phyloP scores from a whole-genome alignment of 345 rosid species.

The Euphorbia peplus region DNA sequence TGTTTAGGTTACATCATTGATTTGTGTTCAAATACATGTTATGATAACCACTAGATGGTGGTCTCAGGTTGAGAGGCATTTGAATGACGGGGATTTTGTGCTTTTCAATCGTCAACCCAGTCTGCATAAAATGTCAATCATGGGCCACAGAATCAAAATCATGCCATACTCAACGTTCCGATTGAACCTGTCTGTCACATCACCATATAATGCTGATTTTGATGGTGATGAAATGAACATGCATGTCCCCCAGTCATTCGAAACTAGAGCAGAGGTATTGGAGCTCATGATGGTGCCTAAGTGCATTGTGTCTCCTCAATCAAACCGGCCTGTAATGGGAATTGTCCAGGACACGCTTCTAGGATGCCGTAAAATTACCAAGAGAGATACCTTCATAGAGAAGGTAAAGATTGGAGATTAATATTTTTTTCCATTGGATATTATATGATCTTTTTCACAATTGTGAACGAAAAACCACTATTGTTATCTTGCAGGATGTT shows the following conservation, averaged over 20 bases:
- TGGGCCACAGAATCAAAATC: slow-evolving; percentile 95
- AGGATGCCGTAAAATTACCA: slow-evolving; percentile 96
- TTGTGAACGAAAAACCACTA: neutral
- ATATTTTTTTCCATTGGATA: neutral
- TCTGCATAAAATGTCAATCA: slow-evolving; percentile 97
- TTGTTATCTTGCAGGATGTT: slow-evolving; percentile 59
- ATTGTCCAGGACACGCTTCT: slow-evolving; percentile 96
- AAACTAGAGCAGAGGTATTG: slow-evolving; percentile 94
- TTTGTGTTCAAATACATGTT: neutral
- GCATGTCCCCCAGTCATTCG: slow-evolving; percentile 97
- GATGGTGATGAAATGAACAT: slow-evolving; percentile 99
- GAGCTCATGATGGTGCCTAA: slow-evolving; percentile 99
- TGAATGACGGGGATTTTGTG: slow-evolving; percentile 87
- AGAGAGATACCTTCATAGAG: slow-evolving; percentile 96
- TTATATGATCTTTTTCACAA: neutral
- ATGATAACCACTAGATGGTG: slow-evolving; percentile 6
- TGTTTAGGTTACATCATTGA: neutral
- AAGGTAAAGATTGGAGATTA: slow-evolving; percentile 49
- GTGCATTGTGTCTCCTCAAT: slow-evolving; percentile 94
- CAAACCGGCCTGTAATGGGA: slow-evolving; percentile 98
- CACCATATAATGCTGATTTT: slow-evolving; percentile 99
- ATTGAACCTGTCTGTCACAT: slow-evolving; percentile 85
- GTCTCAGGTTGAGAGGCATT: slow-evolving; percentile 91
- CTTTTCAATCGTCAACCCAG: slow-evolving; percentile 97
- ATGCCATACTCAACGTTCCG: slow-evolving; percentile 99